Evolutionary conservation across 345 rosid species (phyloP).

Genomic region (Citropsis articulata): DNA sequence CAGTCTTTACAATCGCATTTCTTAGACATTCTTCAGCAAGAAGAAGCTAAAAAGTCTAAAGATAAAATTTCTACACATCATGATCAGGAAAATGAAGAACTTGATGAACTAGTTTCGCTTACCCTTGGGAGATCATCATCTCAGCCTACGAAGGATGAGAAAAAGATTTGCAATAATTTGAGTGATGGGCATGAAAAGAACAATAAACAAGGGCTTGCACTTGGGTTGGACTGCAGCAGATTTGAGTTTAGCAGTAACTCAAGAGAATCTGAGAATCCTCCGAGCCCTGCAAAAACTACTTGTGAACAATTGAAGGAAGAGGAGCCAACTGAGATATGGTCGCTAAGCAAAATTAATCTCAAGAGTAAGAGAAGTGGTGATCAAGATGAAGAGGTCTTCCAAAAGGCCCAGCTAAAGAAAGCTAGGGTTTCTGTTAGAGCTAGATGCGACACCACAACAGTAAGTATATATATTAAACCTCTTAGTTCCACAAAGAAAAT

Average conservation of each 20-base stretch:
- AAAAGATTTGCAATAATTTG: conserved; percentile 2
- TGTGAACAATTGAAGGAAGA: conserved; percentile 26
- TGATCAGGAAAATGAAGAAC: conserved; percentile 17
- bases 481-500: background rate
- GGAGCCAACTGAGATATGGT: conserved; percentile 29
- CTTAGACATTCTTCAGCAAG: conserved; percentile 25
- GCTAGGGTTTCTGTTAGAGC: conserved; percentile 85
- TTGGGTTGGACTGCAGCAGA: conserved; percentile 38
- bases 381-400: conserved; percentile 42
- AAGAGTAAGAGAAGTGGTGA: conserved; percentile 41
- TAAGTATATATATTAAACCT: conserved; percentile 16
- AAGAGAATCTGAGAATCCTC: conserved; percentile 13
- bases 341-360: conserved; percentile 30
- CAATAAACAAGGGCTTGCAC: conserved; percentile 17
- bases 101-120: conserved; percentile 39
- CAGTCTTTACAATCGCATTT: conserved; percentile 38
- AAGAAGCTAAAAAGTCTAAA: conserved; percentile 3
- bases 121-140: conserved; percentile 38
- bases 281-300: conserved; percentile 21
- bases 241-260: conserved; percentile 20
- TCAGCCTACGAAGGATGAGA: conserved; percentile 10
- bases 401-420: conserved; percentile 50
- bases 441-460: conserved; percentile 80
- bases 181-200: conserved; percentile 1
- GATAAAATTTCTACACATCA: background rate